A percentile compares a stretch with the other conserved stretches of the same genome.
These are phyloP conservation scores for Geotrichum candidum DNA, from an alignment of 1,139 yeast species.

Conservation along the genomic window DNA sequence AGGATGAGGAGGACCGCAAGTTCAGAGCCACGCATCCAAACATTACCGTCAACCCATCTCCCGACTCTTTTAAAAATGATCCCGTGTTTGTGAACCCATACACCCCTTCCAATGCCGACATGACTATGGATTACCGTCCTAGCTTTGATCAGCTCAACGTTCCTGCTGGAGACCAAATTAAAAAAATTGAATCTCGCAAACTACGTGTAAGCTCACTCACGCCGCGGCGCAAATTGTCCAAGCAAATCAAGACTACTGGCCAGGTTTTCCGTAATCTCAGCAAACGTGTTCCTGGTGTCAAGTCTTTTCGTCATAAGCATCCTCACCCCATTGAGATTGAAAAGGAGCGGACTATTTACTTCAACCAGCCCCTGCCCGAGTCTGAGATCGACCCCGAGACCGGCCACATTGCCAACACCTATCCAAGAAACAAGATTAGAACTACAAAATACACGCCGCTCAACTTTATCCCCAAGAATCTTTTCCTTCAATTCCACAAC, in stretches of 20 bases:
- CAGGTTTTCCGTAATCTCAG: conserved; percentile 14
- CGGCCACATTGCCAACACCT: conserved; percentile 35
- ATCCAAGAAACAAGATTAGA: conserved; percentile 80
- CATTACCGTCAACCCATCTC: not conserved
- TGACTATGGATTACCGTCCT: not conserved
- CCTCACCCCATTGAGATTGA: conserved; percentile 8
- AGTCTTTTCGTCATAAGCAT: conserved; percentile 7
- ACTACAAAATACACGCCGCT: conserved; percentile 90
- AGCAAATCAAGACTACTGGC: conserved; percentile 6
- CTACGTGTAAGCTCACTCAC: conserved; percentile 12
- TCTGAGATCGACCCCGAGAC: conserved; percentile 52
- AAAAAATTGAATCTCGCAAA: conserved; percentile 12
- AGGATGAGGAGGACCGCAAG: conserved; percentile 8
- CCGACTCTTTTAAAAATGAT: not conserved
- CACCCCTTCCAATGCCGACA: conserved; percentile 1
- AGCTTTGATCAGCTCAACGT: not conserved
- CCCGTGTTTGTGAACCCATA: conserved; percentile 6
- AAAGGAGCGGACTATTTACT: conserved; percentile 39
- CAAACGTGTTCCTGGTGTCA: conserved; percentile 13
- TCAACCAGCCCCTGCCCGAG: conserved; percentile 63
- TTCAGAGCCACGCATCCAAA: conserved; percentile 1
- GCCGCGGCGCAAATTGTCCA: conserved; percentile 7
- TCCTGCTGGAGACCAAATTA: not conserved
- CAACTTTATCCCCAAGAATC: conserved; percentile 77
- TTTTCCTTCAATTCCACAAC: conserved; percentile 69